Evolutionary conservation across 192 early-diverging fungal genomes (phyloP).

Genomic region (Kickxella alabastrina): DNA sequence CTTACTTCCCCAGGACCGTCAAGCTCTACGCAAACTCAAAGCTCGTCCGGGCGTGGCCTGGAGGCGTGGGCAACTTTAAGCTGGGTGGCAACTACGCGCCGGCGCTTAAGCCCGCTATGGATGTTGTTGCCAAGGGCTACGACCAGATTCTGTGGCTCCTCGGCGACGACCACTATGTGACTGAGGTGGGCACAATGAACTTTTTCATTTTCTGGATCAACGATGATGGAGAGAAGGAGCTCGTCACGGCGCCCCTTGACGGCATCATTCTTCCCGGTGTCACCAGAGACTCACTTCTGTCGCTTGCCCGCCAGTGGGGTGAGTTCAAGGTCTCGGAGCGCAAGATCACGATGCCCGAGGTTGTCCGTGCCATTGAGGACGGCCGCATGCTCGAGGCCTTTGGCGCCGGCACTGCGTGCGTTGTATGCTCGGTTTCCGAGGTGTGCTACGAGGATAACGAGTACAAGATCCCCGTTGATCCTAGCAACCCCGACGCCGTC

Average conservation of each 20-base stretch:
- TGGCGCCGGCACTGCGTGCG: slow-evolving; percentile 96
- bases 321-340: slow-evolving; percentile 90
- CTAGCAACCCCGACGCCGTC: slow-evolving; percentile 72
- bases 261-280: slow-evolving; percentile 96
- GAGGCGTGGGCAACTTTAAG: slow-evolving; percentile 93
- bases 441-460: slow-evolving; percentile 73
- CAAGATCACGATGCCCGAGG: slow-evolving; percentile 75
- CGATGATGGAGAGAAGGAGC: slow-evolving; percentile 74
- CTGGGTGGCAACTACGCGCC: slow-evolving; percentile 71
- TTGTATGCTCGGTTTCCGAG: slow-evolving; percentile 87
- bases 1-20: slow-evolving; percentile 91
- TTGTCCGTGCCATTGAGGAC: slow-evolving; percentile 71
- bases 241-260: slow-evolving; percentile 90
- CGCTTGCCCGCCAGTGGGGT: slow-evolving; percentile 74
- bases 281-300: slow-evolving; percentile 89
- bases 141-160: slow-evolving; percentile 97
- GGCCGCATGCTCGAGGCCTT: slow-evolving; percentile 87
- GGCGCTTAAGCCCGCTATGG: slow-evolving; percentile 67
- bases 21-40: slow-evolving; percentile 78
- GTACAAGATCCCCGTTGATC: slow-evolving; percentile 82
- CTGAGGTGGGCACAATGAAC: slow-evolving; percentile 99
- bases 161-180: slow-evolving; percentile 81
- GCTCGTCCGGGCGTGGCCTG: slow-evolving; percentile 92
- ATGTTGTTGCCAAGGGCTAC: slow-evolving; percentile 81
- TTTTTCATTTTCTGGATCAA: slow-evolving; percentile 89